These are phyloP conservation scores for Penicillium polonicum DNA, from an alignment of 2,329 filamentous ascomycete genomes.

Conservation along the genomic window DNA sequence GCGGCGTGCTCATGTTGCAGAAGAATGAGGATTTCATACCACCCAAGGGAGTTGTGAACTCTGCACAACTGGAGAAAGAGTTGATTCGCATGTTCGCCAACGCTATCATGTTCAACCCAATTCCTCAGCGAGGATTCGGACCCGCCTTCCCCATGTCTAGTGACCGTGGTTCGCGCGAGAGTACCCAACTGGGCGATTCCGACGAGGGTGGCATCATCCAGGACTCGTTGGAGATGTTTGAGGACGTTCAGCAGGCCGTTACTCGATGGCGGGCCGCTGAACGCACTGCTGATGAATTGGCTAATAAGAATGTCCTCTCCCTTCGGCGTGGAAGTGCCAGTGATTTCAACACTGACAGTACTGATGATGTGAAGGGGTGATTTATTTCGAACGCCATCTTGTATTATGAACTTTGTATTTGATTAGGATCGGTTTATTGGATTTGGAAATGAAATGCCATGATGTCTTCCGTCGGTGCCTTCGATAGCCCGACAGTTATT, in stretches of 20 bases:
- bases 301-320: slow-evolving; percentile 38
- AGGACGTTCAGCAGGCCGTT: slow-evolving; percentile 77
- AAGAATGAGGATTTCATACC: slow-evolving; percentile 75
- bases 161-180: slow-evolving; percentile 39
- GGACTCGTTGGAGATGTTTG: slow-evolving; percentile 85
- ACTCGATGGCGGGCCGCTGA: slow-evolving; percentile 75
- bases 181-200: slow-evolving; percentile 60
- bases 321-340: slow-evolving; percentile 39
- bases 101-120: slow-evolving; percentile 96
- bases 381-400: not conserved
- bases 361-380: slow-evolving; percentile 37
- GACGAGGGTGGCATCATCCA: slow-evolving; percentile 85
- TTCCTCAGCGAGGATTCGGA: slow-evolving; percentile 70
- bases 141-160: slow-evolving; percentile 56
- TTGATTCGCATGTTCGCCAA: slow-evolving; percentile 97
- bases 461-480: slow-evolving; percentile 10
- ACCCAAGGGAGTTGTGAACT: slow-evolving; percentile 89
- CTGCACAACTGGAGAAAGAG: slow-evolving; percentile 86
- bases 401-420: slow-evolving; percentile 23
- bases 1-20: slow-evolving; percentile 43
- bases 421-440: slow-evolving; percentile 14
- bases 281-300: slow-evolving; percentile 40
- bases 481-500: slow-evolving; percentile 11
- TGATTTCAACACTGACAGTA: slow-evolving; percentile 38
- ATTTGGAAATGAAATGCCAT: slow-evolving; percentile 11